Percentiles rank a stretch among this genome's conserved stretches.
Conservation (phyloP, 305 asterid species). For the Fraxinus paxiana region DNA sequence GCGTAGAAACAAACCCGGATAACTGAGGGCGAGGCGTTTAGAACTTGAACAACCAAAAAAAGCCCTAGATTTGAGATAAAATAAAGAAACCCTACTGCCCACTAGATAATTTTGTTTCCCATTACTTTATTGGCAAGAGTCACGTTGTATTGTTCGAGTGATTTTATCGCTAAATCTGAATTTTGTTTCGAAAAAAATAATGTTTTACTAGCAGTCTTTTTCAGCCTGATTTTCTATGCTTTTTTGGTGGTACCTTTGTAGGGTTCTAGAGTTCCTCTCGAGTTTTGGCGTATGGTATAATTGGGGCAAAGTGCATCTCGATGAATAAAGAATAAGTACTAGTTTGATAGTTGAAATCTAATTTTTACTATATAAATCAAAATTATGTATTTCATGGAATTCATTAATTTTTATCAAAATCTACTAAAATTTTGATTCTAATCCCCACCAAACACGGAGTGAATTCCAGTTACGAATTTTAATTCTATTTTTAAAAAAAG, state of each 20-base stretch:
- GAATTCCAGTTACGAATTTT: background rate
- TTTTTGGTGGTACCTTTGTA: conserved; percentile 2
- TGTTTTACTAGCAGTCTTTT: conserved; percentile 19
- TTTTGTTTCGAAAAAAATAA: background rate
- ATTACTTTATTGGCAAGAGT: conserved; percentile 12
- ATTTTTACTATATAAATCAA: no score
- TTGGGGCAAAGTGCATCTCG: background rate
- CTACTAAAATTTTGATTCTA: background rate
- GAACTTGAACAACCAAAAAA: background rate
- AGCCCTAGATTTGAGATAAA: conserved; percentile 28
- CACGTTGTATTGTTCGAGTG: background rate
- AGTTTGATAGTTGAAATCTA: background rate
- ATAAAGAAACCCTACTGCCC: conserved; percentile 44
- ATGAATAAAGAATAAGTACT: background rate
- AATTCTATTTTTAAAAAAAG: no score
- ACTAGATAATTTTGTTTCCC: conserved; percentile 15
- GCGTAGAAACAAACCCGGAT: background rate
- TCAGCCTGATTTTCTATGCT: conserved; percentile 24
- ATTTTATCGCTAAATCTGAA: background rate
- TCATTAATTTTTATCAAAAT: no score
- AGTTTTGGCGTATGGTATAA: background rate
- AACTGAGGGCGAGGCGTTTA: conserved; percentile 31
- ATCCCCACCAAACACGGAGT: background rate
- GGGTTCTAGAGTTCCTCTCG: conserved; percentile 28
- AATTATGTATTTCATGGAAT: no score